phyloP scores from a whole-genome alignment of 495 filamentous ascomycete genomes.

The Antarctomyces pellizariae region DNA sequence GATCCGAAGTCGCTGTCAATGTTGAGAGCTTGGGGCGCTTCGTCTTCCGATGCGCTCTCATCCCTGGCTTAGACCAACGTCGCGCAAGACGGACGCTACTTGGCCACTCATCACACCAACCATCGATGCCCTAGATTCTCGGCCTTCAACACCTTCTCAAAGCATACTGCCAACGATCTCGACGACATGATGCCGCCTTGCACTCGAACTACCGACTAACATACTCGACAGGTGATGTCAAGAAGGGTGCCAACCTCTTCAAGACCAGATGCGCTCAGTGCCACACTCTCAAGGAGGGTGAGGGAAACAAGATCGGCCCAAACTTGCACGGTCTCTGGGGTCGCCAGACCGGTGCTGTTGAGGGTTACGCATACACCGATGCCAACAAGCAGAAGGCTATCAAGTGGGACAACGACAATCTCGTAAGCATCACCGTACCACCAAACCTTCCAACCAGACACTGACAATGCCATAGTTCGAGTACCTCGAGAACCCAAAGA shows the following conservation, averaged over 20 bases:
- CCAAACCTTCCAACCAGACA: neutral
- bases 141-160: too few relatives aligned
- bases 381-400: slow-evolving; percentile 97
- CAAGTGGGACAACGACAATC: slow-evolving; percentile 63
- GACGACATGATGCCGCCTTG: too few relatives aligned
- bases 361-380: slow-evolving; percentile 94
- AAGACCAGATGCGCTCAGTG: slow-evolving; percentile 98
- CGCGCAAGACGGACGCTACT: too few relatives aligned
- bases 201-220: too few relatives aligned
- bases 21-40: too few relatives aligned
- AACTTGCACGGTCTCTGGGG: slow-evolving; percentile 95
- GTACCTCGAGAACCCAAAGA: slow-evolving; percentile 86
- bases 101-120: too few relatives aligned
- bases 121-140: too few relatives aligned
- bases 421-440: slow-evolving; percentile 32
- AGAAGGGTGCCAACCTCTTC: slow-evolving; percentile 98
- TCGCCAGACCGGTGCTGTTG: slow-evolving; percentile 74
- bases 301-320: slow-evolving; percentile 93
- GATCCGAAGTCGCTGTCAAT: too few relatives aligned
- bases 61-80: too few relatives aligned
- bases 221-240: slow-evolving; percentile 74
- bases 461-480: slow-evolving; percentile 36
- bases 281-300: slow-evolving; percentile 73
- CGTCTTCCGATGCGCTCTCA: too few relatives aligned
- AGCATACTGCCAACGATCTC: too few relatives aligned